Percentiles rank a stretch among this genome's conserved stretches.
phyloP scores from a whole-genome alignment of 805 yeast genomes.

The Candida sonorensis region DNA sequence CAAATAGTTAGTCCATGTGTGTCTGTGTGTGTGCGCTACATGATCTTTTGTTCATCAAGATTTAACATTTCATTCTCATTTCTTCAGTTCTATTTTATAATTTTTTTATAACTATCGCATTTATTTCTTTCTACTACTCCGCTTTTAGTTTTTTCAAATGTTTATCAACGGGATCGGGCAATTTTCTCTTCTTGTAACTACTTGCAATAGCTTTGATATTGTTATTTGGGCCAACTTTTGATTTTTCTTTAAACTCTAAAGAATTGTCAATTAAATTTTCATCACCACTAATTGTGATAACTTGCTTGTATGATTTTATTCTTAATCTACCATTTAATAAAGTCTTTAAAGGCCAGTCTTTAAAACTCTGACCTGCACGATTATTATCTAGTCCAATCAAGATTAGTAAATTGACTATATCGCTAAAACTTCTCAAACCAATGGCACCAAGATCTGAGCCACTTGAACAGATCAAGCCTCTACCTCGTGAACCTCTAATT shows the following conservation, averaged over 20 bases:
- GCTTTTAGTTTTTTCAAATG: constrained; percentile 12
- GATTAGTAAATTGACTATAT: constrained; percentile 57
- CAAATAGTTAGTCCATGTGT: neutral
- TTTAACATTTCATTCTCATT: no score
- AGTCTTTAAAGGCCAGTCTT: constrained; percentile 54
- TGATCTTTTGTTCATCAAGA: no score
- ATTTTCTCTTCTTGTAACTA: constrained; percentile 16
- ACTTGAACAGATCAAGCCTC: constrained; percentile 74
- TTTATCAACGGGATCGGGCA: constrained; percentile 11
- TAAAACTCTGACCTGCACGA: constrained; percentile 53
- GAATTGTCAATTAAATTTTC: constrained; percentile 21
- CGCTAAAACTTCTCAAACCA: constrained; percentile 54
- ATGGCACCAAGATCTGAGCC: constrained; percentile 53
- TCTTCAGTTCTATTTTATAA: no score
- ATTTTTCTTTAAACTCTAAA: constrained; percentile 15
- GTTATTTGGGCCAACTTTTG: constrained; percentile 3
- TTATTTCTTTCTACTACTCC: no score
- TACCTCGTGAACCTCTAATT: constrained; percentile 70
- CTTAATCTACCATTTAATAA: constrained; percentile 72
- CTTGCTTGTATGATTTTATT: constrained; percentile 70
- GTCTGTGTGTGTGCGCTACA: no score
- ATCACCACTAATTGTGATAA: constrained; percentile 52
- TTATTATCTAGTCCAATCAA: constrained; percentile 65
- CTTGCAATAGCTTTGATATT: constrained; percentile 12
- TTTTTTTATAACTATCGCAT: no score